Evolutionary conservation across 495 filamentous ascomycete genomes (phyloP).

Genomic region (Neurospora tetrasperma): DNA sequence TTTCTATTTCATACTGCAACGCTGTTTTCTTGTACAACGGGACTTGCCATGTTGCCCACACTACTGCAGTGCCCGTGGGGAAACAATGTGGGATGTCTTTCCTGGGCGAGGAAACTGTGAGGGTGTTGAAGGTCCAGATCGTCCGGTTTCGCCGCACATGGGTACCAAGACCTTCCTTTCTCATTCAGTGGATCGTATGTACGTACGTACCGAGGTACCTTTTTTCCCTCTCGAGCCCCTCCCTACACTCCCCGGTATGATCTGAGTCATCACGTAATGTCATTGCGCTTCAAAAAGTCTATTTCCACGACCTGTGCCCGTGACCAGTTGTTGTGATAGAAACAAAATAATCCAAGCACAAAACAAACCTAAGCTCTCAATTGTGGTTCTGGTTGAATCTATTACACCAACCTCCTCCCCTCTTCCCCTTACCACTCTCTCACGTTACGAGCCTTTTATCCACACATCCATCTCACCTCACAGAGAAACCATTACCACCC

Average conservation of each 20-base stretch:
- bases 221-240: neutral
- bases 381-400: neutral
- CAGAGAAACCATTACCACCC: conserved; percentile 1
- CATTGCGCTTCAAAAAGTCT: neutral
- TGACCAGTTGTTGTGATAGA: neutral
- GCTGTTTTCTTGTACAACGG: neutral
- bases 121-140: neutral
- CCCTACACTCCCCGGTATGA: neutral
- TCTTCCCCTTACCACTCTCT: neutral
- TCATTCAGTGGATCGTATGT: neutral
- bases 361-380: neutral
- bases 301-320: neutral
- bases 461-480: neutral
- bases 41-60: neutral
- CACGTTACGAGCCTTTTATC: neutral
- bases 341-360: neutral
- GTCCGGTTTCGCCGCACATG: neutral
- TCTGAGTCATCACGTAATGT: conserved; percentile 1
- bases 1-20: neutral
- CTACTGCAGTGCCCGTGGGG: neutral
- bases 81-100: neutral
- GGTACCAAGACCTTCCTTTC: neutral
- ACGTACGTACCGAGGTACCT: neutral
- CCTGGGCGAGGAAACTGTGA: neutral
- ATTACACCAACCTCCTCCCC: too few relatives aligned